A percentile compares a stretch with the other conserved stretches of the same genome.
Conservation (phyloP, 305 asterid genomes). For the Solanum hybrid region DNA sequence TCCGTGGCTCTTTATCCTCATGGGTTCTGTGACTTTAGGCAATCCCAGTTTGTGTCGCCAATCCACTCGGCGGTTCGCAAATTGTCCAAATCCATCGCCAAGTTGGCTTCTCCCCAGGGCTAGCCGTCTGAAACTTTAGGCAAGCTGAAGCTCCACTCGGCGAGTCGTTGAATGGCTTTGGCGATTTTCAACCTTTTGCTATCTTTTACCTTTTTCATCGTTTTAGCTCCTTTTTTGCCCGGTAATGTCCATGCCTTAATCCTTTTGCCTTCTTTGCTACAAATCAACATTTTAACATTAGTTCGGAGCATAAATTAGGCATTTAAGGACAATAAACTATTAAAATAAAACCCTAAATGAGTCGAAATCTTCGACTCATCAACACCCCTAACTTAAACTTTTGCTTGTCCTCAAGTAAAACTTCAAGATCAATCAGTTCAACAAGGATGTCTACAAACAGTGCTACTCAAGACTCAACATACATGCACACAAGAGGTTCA, state of each 20-base stretch:
- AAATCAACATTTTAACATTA: too few relatives aligned
- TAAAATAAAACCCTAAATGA: too few relatives aligned
- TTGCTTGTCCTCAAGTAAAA: background rate
- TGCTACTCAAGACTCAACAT: background rate
- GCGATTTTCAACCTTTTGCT: background rate
- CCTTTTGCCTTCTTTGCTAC: background rate
- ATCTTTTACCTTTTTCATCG: background rate
- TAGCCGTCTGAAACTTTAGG: background rate
- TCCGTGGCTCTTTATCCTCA: background rate
- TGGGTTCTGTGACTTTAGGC: background rate
- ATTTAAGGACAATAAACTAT: too few relatives aligned
- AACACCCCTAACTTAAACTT: background rate
- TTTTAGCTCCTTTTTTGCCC: background rate
- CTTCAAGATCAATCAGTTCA: background rate
- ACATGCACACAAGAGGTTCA: background rate
- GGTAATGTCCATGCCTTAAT: background rate
- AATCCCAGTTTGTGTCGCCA: background rate
- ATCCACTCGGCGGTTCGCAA: background rate
- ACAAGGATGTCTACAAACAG: background rate
- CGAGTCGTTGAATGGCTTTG: background rate
- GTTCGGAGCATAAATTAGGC: background rate
- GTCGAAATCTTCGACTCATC: accelerated
- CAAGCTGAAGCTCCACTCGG: background rate
- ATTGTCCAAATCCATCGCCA: background rate
- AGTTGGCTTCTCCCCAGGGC: background rate